A percentile compares a stretch with the other conserved stretches of the same genome.
Conservation (phyloP, 2,329 filamentous ascomycete genomes). For the Hypoxylon sp. region DNA sequence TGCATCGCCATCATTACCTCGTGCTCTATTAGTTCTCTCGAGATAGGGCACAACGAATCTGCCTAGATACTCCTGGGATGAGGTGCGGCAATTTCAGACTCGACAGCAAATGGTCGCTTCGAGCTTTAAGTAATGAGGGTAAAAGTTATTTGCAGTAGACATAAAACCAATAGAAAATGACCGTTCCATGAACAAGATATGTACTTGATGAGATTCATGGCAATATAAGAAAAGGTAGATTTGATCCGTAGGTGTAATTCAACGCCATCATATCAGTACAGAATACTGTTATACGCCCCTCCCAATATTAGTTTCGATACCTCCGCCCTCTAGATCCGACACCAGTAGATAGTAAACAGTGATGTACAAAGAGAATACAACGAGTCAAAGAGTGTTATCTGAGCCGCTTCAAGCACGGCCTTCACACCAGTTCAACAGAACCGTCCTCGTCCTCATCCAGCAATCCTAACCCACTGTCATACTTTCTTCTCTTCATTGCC, state of each 20-base stretch:
- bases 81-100: background rate
- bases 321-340: slow-evolving; percentile 19
- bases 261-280: slow-evolving; percentile 11
- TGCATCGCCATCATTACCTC: background rate
- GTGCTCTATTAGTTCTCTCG: background rate
- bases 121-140: background rate
- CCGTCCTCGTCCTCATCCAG: slow-evolving; percentile 66
- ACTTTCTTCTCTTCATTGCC: slow-evolving; percentile 62
- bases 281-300: slow-evolving; percentile 1
- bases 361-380: slow-evolving; percentile 42
- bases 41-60: background rate
- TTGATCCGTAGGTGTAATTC: slow-evolving; percentile 13
- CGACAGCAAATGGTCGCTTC: background rate
- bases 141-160: background rate
- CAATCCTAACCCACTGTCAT: slow-evolving; percentile 70
- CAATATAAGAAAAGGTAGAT: slow-evolving; percentile 9
- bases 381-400: slow-evolving; percentile 18
- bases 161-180: background rate
- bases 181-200: background rate
- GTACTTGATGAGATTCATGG: slow-evolving; percentile 1
- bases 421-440: slow-evolving; percentile 40
- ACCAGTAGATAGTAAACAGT: slow-evolving; percentile 26
- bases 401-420: slow-evolving; percentile 3
- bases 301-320: slow-evolving; percentile 18
- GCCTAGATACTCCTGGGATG: background rate